These are phyloP conservation scores for Glycine latifolia DNA, from an alignment of 306 rosid genomes.

Conservation along the genomic window DNA sequence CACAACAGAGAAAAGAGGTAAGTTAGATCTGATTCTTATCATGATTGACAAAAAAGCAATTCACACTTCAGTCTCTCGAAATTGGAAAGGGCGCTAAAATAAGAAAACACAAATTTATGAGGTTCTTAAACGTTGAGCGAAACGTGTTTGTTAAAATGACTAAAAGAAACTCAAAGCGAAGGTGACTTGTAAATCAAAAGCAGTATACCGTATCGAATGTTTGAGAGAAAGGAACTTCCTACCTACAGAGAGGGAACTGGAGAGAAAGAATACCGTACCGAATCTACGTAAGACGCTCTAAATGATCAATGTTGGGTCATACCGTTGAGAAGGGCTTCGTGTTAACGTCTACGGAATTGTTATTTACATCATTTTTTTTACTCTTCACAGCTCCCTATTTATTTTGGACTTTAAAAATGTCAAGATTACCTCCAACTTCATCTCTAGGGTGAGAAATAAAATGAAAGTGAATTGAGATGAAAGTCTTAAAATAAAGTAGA, in stretches of 20 bases:
- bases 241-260: not conserved
- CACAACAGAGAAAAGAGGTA: slow-evolving; percentile 46
- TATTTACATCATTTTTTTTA: not conserved
- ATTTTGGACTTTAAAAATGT: too few species aligned
- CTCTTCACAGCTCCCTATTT: not conserved
- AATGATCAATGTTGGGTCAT: not conserved
- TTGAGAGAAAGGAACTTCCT: slow-evolving; percentile 15
- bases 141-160: slow-evolving; percentile 53
- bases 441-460: too few species aligned
- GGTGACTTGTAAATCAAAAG: not conserved
- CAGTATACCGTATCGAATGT: not conserved
- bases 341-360: not conserved
- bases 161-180: slow-evolving; percentile 20
- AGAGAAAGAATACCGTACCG: not conserved
- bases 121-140: slow-evolving; percentile 19
- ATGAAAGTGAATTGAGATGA: too few species aligned
- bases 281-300: not conserved
- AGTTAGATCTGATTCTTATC: slow-evolving; percentile 52
- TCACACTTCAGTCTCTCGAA: slow-evolving; percentile 20
- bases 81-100: not conserved
- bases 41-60: slow-evolving; percentile 40
- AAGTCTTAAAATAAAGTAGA: too few species aligned
- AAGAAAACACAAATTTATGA: not conserved
- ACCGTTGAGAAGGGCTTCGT: not conserved
- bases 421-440: too few species aligned